These are phyloP conservation scores for Teunomyces atbi DNA, from an alignment of 805 yeast species.

Conservation along the genomic window DNA sequence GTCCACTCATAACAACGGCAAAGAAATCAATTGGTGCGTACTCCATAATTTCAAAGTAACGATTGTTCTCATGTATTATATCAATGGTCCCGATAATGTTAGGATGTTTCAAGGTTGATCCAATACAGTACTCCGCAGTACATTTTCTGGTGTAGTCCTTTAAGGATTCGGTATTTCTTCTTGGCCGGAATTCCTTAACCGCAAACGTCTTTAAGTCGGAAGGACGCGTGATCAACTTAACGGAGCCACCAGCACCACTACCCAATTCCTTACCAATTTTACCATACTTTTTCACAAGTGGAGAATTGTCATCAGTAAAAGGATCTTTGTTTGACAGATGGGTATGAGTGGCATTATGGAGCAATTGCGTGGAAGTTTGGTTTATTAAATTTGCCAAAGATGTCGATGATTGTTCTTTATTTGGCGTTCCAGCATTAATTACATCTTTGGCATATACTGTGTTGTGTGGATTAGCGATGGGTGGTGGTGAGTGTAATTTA, in stretches of 20 bases:
- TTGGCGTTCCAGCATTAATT: not conserved
- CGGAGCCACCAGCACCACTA: slow-evolving; percentile 88
- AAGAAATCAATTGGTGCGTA: slow-evolving; percentile 85
- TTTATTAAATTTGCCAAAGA: slow-evolving; percentile 36
- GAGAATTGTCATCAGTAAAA: slow-evolving; percentile 32
- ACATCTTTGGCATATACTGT: slow-evolving; percentile 1
- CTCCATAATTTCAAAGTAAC: slow-evolving; percentile 91
- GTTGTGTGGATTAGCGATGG: slow-evolving; percentile 17
- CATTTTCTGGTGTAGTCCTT: slow-evolving; percentile 84
- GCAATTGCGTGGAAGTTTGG: slow-evolving; percentile 36
- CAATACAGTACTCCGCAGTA: slow-evolving; percentile 86
- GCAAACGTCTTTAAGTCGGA: slow-evolving; percentile 74
- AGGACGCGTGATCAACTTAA: slow-evolving; percentile 66
- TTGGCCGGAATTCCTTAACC: slow-evolving; percentile 76
- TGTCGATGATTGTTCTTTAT: slow-evolving; percentile 33
- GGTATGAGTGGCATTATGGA: slow-evolving; percentile 39
- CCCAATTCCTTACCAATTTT: slow-evolving; percentile 74
- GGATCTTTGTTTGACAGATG: slow-evolving; percentile 29
- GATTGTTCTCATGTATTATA: slow-evolving; percentile 65
- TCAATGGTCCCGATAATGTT: slow-evolving; percentile 78
- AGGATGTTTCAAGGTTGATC: slow-evolving; percentile 78
- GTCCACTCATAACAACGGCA: slow-evolving; percentile 83
- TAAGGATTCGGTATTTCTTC: slow-evolving; percentile 64
- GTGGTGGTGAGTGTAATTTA: slow-evolving; percentile 31
- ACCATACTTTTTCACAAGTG: slow-evolving; percentile 57